Base-by-base conservation (phyloP, 1,139 yeast species). In the Candida freyschussii region DNA sequence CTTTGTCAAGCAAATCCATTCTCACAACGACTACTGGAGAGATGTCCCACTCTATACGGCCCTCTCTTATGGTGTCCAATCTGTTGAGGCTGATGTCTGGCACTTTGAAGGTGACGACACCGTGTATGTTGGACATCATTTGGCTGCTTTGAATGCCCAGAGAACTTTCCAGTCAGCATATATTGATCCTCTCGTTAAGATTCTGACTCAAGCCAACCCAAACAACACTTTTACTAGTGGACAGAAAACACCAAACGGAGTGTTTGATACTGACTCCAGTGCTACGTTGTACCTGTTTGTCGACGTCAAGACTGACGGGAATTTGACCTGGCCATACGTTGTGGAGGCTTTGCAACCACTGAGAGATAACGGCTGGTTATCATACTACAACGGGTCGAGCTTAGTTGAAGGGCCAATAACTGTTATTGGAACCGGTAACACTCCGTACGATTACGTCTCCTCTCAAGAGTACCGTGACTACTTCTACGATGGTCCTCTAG, bases 1-100 rank as follows among this genome's bases (percentile, higher is more conserved):
- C 28, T 47, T 48, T 29, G 48, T 48, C 24, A 48, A 48, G 33
- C 34, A 44, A 30, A 47, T 80, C 21, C 91, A 82, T 48, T 77
- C 86, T 0, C 93, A 82, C 53, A 82, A 82, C 49, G 91, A 82
- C 52, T 82, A 82, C 56, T 80, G 87, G 89, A 62, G 91, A 44
- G 53, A 58, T 5, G 57, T 64, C 7, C 91, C 91, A 0, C 60
- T 82, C 10, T 63, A 70, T 39, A 79, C 77, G 37, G 89, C 87
- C 0, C 55, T 80, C 21, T 62, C 70, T 8, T 58, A 60, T 25
- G 93, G 91, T 4, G 73, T 73, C 15, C 67, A 67, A 33, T 76
- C 85, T 32, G 69, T 81, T 11, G 91, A 82, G 55, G 81, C 84
- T 16, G 93, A 82, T 53, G 73, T 81, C 26, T 82, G 87, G 87